A percentile compares a stretch with the other conserved stretches of the same genome.
Conservation (phyloP, 768 basidiomycete genomes). For the Albatrellus ellisii region DNA sequence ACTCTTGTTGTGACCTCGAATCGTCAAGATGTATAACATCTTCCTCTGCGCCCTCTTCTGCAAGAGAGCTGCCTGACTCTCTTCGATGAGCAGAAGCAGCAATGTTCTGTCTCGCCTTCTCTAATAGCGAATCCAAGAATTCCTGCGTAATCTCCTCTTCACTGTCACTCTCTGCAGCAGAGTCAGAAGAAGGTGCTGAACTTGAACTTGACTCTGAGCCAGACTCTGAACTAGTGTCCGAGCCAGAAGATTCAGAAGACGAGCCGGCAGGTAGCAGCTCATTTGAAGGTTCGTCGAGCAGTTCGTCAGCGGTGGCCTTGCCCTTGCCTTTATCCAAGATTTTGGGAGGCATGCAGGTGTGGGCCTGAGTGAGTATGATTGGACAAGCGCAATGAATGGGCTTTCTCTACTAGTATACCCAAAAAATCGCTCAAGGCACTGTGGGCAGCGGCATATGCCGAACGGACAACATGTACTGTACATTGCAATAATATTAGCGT, state of each 20-base stretch:
- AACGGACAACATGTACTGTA: no score
- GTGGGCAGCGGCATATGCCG: no score
- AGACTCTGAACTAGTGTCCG: slow-evolving; percentile 23
- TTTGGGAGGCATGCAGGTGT: slow-evolving; percentile 8
- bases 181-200: no score
- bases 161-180: slow-evolving; percentile 18
- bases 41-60: slow-evolving; percentile 24
- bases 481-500: no score
- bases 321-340: slow-evolving; percentile 30
- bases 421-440: no score
- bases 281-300: neutral
- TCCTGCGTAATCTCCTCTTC: slow-evolving; percentile 41
- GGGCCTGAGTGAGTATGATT: neutral
- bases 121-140: slow-evolving; percentile 48
- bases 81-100: slow-evolving; percentile 12
- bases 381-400: no score
- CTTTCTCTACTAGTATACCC: no score
- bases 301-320: slow-evolving; percentile 25
- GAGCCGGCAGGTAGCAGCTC: neutral
- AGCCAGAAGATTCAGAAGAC: slow-evolving; percentile 15
- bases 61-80: slow-evolving; percentile 10
- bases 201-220: slow-evolving; percentile 23
- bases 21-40: slow-evolving; percentile 38
- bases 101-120: slow-evolving; percentile 43
- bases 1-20: slow-evolving; percentile 24